phyloP scores from a whole-genome alignment of 75 land plant species.

The Larix kaempferi region DNA sequence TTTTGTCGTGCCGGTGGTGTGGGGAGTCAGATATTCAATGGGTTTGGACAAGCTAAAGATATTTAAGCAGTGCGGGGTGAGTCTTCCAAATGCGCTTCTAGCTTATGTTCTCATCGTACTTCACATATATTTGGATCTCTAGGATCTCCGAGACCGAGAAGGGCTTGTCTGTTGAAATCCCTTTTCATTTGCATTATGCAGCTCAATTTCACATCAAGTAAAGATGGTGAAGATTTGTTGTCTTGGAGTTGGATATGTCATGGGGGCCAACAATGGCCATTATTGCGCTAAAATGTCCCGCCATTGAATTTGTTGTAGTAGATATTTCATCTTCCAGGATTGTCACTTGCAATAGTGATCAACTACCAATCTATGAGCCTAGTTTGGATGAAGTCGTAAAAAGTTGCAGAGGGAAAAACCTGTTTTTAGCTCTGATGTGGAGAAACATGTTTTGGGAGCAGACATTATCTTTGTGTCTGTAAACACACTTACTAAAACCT shows the following conservation, averaged over 20 bases:
- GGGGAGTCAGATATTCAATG: too few relatives aligned
- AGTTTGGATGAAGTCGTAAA: slow-evolving; percentile 82
- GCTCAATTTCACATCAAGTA: too few relatives aligned
- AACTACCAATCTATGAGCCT: slow-evolving; percentile 83
- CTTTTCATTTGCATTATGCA: too few relatives aligned
- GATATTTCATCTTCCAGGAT: slow-evolving; percentile 69
- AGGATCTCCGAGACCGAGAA: too few relatives aligned
- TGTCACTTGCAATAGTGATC: slow-evolving; percentile 81
- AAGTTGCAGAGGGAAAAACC: slow-evolving; percentile 68
- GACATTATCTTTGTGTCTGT: slow-evolving; percentile 75
- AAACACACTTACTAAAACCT: slow-evolving; percentile 87
- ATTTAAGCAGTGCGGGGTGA: too few relatives aligned
- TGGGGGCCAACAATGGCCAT: slow-evolving; percentile 94
- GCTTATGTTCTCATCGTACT: too few relatives aligned
- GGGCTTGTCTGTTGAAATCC: too few relatives aligned
- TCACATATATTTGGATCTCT: too few relatives aligned
- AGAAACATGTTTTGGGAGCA: slow-evolving; percentile 58
- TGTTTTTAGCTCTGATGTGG: slow-evolving; percentile 75
- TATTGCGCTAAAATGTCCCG: slow-evolving; percentile 78
- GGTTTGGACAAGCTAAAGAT: too few relatives aligned
- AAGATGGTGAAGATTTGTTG: slow-evolving; percentile 76
- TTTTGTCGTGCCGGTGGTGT: too few relatives aligned
- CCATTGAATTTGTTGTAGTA: slow-evolving; percentile 77
- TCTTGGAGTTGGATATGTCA: slow-evolving; percentile 84
- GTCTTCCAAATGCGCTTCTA: too few relatives aligned